phyloP scores from a whole-genome alignment of 2,329 filamentous ascomycete species.

The Fusarium sp. region DNA sequence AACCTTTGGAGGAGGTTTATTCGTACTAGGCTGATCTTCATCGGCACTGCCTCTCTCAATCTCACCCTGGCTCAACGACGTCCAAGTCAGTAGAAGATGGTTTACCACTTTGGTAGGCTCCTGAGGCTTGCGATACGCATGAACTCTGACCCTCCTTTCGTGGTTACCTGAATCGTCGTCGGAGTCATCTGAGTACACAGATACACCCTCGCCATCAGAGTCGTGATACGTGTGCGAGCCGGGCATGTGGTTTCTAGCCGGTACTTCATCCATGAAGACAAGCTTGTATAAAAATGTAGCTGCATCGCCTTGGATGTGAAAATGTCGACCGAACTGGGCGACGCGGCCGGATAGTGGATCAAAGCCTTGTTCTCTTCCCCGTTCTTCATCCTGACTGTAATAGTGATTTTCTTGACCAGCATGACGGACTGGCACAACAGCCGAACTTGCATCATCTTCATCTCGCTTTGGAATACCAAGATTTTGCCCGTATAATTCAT shows the following conservation, averaged over 20 bases:
- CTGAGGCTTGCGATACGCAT: neutral
- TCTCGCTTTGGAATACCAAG: neutral
- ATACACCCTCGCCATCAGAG: neutral
- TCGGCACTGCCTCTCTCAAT: neutral
- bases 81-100: constrained; percentile 22
- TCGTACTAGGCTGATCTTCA: neutral
- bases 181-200: neutral
- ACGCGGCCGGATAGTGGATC: neutral
- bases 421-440: neutral
- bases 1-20: neutral
- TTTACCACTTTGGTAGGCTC: constrained; percentile 21
- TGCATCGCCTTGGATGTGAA: constrained; percentile 25
- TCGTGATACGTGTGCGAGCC: neutral
- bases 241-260: neutral
- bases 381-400: no score
- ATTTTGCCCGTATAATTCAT: constrained; percentile 11
- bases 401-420: no score
- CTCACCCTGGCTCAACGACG: constrained; percentile 16
- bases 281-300: constrained; percentile 30
- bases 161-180: neutral
- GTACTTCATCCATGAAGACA: constrained; percentile 9
- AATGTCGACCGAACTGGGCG: constrained; percentile 13
- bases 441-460: neutral
- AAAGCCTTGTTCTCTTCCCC: neutral
- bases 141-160: neutral